Conservation (phyloP, 805 yeast genomes). For the Wickerhamomyces hampshirensis region DNA sequence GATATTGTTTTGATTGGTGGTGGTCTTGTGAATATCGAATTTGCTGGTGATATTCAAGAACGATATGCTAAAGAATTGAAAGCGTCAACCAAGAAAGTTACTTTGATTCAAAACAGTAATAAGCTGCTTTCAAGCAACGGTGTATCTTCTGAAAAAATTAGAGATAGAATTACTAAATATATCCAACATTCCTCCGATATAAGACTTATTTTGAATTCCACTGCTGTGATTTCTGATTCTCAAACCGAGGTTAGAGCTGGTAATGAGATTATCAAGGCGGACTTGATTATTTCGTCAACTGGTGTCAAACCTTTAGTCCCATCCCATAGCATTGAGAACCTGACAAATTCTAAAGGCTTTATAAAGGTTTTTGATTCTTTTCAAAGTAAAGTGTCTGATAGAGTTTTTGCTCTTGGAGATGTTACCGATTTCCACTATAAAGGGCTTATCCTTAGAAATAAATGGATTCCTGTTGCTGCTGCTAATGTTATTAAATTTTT, state of each 20-base stretch:
- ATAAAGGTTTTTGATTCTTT: slow-evolving; percentile 9
- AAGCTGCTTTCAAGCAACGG: slow-evolving; percentile 13
- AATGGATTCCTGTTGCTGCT: slow-evolving; percentile 11
- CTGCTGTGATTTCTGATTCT: slow-evolving; percentile 2
- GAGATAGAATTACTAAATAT: slow-evolving; percentile 10
- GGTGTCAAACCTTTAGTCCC: slow-evolving; percentile 15
- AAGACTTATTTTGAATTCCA: slow-evolving; percentile 6
- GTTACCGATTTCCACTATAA: slow-evolving; percentile 19
- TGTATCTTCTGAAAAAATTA: slow-evolving; percentile 6
- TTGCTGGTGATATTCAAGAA: slow-evolving; percentile 25
- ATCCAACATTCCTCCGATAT: slow-evolving; percentile 5
- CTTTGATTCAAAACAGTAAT: slow-evolving; percentile 20
- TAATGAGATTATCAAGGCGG: slow-evolving; percentile 5
- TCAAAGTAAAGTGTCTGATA: slow-evolving; percentile 3
- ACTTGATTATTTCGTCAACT: slow-evolving; percentile 1
- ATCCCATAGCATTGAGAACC: background rate
- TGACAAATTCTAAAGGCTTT: slow-evolving; percentile 5
- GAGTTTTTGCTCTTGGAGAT: slow-evolving; percentile 31
- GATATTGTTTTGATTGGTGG: slow-evolving; percentile 24
- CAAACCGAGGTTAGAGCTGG: slow-evolving; percentile 4
- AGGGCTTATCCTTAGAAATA: slow-evolving; percentile 11
- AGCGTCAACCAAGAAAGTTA: slow-evolving; percentile 19
- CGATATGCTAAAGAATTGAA: slow-evolving; percentile 12
- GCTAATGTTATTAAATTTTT: slow-evolving; percentile 12
- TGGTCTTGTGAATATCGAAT: slow-evolving; percentile 26